Conservation (phyloP, 805 yeast species). For the Starmerella floris region DNA sequence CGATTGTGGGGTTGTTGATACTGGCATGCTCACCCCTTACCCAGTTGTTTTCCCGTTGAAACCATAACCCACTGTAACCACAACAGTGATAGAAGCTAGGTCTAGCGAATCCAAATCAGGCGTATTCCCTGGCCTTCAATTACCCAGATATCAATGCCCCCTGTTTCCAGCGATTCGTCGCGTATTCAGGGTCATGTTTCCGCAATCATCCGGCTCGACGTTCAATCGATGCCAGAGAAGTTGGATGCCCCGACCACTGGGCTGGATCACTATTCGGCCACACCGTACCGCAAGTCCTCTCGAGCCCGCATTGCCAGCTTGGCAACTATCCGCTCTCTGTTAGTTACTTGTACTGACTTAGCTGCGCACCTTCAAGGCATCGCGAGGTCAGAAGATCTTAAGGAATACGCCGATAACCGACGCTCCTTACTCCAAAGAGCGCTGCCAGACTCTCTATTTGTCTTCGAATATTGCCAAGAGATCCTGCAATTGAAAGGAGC, state of each 20-base stretch:
- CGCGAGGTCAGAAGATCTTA: background rate
- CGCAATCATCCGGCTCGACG: constrained; percentile 4
- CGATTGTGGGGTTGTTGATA: too few species aligned
- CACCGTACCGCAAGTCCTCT: background rate
- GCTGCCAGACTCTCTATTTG: constrained; percentile 3
- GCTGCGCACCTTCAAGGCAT: background rate
- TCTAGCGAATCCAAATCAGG: too few species aligned
- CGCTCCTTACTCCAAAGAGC: constrained; percentile 1
- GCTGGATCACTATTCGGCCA: background rate
- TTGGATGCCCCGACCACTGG: background rate
- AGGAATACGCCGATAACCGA: constrained; percentile 1
- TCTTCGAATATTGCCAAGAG: constrained; percentile 7
- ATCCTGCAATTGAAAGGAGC: constrained; percentile 7
- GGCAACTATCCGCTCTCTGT: constrained; percentile 6
- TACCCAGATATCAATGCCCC: too few species aligned
- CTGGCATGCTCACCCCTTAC: too few species aligned
- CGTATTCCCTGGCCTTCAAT: too few species aligned
- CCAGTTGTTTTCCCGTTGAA: too few species aligned
- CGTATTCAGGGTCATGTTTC: too few species aligned
- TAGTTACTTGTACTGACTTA: constrained; percentile 4
- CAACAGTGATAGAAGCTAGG: too few species aligned
- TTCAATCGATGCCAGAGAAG: background rate
- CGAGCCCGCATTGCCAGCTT: constrained; percentile 4
- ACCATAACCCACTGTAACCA: too few species aligned
- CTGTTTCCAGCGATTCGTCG: too few species aligned